Evolutionary conservation across 148 eudicot genomes (phyloP), one percentile per base, ranked within the genome.

Genomic region (Selenicereus undatus): DNA sequence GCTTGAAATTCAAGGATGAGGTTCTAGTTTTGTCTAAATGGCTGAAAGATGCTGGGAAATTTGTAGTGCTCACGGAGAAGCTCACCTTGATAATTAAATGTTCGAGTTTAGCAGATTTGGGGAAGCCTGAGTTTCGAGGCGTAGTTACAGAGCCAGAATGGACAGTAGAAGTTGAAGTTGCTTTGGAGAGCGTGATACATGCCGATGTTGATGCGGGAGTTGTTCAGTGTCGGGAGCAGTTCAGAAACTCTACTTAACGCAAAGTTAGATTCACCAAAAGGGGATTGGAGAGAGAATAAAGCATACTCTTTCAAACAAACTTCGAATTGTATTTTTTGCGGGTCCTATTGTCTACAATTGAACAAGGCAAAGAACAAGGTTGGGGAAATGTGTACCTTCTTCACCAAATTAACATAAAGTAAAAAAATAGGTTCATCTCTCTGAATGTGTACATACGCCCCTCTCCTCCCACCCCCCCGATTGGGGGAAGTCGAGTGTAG

Each of bases 181-280:
- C 91, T 62, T 79, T 92, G 83, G 97, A 92, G 76, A 92, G 93
- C 39, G 89, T 96, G 72, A 96, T 96, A 64, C 95, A 90, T 77
- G 93, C 86, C 26, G 94, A 92, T 82, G 83, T 81, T 30, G 91
- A 87, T 78, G 88, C n/a, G 13, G 87, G 84, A 66, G 84, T 87
- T 75, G 92, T 93, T 80, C 91, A 96, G 93, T 66, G 97, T 96
- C 29, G 97, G 95, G 45, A 93, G 95, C 84, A 91, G 85, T 77
- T 89, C 95, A 5, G 91, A 92, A 78, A 77, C 89, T 14, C 79
- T 84, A 26, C 81, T 79, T 56, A 88, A 89, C n/a, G 70, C 91
- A 85, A 84, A 92, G 82, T 45, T 89, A 78, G 45, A 85, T 87
- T 79, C 90, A 82, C 32, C 88, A 77, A 14, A 89, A 86, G 39